Base-by-base conservation (phyloP, 805 yeast genomes). In the Yamadazyma philogaea region DNA sequence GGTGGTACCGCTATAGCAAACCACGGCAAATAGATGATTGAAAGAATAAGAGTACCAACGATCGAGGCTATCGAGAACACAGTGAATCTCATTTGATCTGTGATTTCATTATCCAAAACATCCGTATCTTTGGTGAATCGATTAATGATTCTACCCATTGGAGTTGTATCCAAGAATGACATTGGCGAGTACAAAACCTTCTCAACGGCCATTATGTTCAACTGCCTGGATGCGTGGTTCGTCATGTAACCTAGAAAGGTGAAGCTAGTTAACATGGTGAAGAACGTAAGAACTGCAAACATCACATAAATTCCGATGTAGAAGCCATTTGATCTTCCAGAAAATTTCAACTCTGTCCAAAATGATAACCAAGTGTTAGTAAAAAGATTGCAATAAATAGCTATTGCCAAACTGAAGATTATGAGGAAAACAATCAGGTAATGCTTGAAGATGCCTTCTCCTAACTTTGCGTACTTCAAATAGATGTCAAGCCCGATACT, bases 71-170 rank as follows among this genome's bases (percentile, higher is more conserved):
- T 40, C 5, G 82, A 78, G 50, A 72, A 78, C 36, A 81, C 49
- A 40, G 84, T 70, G 63, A 81, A 62, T 52, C 91, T 74, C 33
- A 84, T 50, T 54, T 82, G 85, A 56, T 84, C 89, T 42, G 79
- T 75, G 45, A 87, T 65, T 61, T 84, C 91, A 57, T 85, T 87
- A 56, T 88, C 96, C 59, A 87, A 66, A 4, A 81, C 81, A 58
- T 88, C 95, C 0, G 93, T 84, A 60, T 88, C 96, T 53, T 87
- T 87, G 2, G 96, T 87, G 60, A 87, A 88, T 51, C 96, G 70
- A 63, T 87, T 88, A 59, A 89, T 68, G 45, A 88, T 81, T 51
- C 96, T 74, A 1, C 96, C 96, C 71, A 86, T 74, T 14, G 96
- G 96, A 0, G 95, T 85, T 8, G 87, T 79, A 56, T 89, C 96